A percentile compares a stretch with the other conserved stretches of the same genome.
These are phyloP conservation scores for Tolypocladium tundrense DNA, from an alignment of 2,329 filamentous ascomycete genomes.

Conservation along the genomic window DNA sequence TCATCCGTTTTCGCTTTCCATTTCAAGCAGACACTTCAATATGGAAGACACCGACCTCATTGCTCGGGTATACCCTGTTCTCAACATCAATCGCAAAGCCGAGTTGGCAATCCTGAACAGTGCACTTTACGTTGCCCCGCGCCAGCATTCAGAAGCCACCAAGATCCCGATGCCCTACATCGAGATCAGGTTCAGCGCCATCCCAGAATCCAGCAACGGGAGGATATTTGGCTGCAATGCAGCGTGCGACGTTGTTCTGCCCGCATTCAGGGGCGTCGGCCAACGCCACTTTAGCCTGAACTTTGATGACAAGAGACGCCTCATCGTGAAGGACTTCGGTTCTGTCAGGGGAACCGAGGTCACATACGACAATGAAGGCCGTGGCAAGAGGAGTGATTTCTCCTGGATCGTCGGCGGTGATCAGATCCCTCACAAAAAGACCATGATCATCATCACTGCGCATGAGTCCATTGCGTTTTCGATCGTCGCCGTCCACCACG, in stretches of 20 bases:
- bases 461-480: too few relatives aligned
- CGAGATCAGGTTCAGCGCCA: constrained; percentile 3
- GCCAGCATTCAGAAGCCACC: neutral
- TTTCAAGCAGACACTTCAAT: neutral
- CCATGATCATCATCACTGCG: too few relatives aligned
- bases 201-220: constrained; percentile 3
- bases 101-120: neutral
- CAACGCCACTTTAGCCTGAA: constrained; percentile 7
- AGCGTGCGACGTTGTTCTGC: constrained; percentile 5
- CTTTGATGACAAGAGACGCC: constrained; percentile 6
- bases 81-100: neutral
- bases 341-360: constrained; percentile 10
- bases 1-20: too few relatives aligned
- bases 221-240: constrained; percentile 3
- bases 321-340: constrained; percentile 8
- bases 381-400: constrained; percentile 2
- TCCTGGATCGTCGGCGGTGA: too few relatives aligned
- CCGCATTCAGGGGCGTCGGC: neutral
- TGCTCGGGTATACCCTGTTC: neutral
- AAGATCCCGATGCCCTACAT: neutral
- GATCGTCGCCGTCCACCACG: too few relatives aligned
- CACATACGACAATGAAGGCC: constrained; percentile 6
- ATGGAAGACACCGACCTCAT: constrained; percentile 4
- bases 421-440: too few relatives aligned
- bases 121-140: neutral